phyloP scores from a whole-genome alignment of 805 yeast genomes.

The Candida ponderosae region DNA sequence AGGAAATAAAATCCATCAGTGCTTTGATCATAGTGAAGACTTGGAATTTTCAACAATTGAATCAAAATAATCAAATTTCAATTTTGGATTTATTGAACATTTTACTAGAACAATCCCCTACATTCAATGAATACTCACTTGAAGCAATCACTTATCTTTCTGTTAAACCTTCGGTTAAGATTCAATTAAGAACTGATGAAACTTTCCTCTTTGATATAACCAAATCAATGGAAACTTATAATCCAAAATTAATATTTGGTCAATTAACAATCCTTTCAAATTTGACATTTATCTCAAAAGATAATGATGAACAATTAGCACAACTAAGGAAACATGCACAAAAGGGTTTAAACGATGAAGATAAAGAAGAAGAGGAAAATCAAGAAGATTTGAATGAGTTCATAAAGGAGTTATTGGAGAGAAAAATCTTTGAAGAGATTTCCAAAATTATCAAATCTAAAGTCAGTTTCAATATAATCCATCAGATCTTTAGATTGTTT shows the following conservation, averaged over 20 bases:
- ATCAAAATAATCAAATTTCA: conserved; percentile 24
- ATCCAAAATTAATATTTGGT: conserved; percentile 22
- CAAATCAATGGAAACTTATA: conserved; percentile 10
- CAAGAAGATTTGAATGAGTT: conserved; percentile 10
- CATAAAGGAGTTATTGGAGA: conserved; percentile 15
- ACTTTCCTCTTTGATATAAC: conserved; percentile 24
- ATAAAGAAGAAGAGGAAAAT: conserved; percentile 11
- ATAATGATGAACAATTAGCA: conserved; percentile 17
- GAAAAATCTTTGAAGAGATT: conserved; percentile 9
- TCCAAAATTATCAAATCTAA: conserved; percentile 2
- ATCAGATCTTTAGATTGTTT: conserved; percentile 23
- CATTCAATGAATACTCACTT: conserved; percentile 18
- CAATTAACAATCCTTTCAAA: conserved; percentile 25
- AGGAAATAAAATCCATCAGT: conserved; percentile 25
- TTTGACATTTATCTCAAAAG: conserved; percentile 19
- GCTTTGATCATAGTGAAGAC: conserved; percentile 45
- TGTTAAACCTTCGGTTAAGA: conserved; percentile 30
- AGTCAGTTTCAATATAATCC: conserved; percentile 13
- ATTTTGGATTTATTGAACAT: conserved; percentile 26
- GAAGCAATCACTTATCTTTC: conserved; percentile 48
- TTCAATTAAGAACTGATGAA: conserved; percentile 28
- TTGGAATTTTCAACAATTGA: conserved; percentile 38
- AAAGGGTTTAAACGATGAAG: conserved; percentile 15
- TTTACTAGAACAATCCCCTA: conserved; percentile 15
- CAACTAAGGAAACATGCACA: conserved; percentile 24